Evolutionary conservation across 192 early-diverging fungal genomes (phyloP).

Genomic region (Thamnidium elegans): DNA sequence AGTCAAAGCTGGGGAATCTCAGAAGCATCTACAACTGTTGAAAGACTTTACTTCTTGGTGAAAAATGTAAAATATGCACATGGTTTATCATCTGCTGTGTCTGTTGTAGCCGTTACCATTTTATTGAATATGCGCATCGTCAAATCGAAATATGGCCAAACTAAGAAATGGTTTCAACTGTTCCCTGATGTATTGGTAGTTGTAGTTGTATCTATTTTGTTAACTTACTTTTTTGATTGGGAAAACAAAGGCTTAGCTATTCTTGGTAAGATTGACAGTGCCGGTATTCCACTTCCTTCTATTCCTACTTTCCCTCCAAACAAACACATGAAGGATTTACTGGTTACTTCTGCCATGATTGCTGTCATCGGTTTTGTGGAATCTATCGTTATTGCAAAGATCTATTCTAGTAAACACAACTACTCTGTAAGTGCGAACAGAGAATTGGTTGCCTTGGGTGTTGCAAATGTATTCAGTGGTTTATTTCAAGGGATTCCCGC

Average conservation of each 20-base stretch:
- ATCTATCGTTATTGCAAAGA: constrained; percentile 91
- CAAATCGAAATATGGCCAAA: constrained; percentile 46
- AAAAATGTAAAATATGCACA: constrained; percentile 61
- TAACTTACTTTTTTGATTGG: constrained; percentile 67
- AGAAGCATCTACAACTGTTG: constrained; percentile 73
- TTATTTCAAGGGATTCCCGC: constrained; percentile 58
- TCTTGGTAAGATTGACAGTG: constrained; percentile 72
- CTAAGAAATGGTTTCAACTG: constrained; percentile 55
- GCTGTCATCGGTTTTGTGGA: constrained; percentile 99
- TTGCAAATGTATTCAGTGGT: constrained; percentile 78
- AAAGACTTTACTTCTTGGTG: constrained; percentile 69
- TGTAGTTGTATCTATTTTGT: constrained; percentile 70
- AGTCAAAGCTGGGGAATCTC: constrained; percentile 45
- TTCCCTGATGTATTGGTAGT: constrained; percentile 90
- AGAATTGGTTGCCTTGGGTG: constrained; percentile 88
- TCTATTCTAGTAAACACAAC: constrained; percentile 88
- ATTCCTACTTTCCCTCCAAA: constrained; percentile 60
- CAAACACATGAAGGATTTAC: constrained; percentile 60
- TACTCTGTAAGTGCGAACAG: constrained; percentile 93
- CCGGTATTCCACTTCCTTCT: constrained; percentile 57
- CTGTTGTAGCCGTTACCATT: constrained; percentile 64
- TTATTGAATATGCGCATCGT: constrained; percentile 55
- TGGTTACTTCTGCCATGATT: constrained; percentile 84
- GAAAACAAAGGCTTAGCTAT: constrained; percentile 69
- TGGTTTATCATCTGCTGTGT: constrained; percentile 64